Evolutionary conservation across 768 basidiomycete genomes (phyloP).

Genomic region (Suillus americanus): DNA sequence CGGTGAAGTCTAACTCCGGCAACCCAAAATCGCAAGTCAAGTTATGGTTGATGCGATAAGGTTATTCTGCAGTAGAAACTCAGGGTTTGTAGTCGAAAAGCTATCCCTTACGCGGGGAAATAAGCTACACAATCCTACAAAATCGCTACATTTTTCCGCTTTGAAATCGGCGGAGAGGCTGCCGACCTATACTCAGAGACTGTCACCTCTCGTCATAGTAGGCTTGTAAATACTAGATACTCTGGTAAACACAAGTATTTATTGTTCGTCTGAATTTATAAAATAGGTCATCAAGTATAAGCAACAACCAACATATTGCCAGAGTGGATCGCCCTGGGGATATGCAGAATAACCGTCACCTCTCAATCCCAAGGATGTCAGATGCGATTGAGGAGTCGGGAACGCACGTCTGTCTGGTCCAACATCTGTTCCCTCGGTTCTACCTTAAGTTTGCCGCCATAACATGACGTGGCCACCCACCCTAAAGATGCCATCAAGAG

Average conservation of each 20-base stretch:
- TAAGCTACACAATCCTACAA: background rate
- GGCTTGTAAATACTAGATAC: background rate
- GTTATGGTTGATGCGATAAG: background rate
- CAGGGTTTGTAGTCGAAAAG: background rate
- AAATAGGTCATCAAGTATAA: no score
- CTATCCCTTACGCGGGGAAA: background rate
- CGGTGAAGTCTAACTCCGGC: background rate
- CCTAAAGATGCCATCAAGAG: background rate
- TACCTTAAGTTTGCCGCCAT: background rate
- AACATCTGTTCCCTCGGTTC: background rate
- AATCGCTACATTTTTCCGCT: background rate
- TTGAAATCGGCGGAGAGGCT: background rate
- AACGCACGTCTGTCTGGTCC: background rate
- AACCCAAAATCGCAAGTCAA: background rate
- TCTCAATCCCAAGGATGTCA: background rate
- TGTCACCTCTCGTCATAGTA: background rate
- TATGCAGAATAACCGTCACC: background rate
- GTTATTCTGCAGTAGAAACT: background rate
- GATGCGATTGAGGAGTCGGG: background rate
- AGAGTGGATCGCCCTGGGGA: background rate
- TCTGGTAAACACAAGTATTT: background rate
- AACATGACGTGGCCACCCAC: background rate
- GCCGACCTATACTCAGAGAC: background rate
- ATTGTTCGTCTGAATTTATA: background rate
- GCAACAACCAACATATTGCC: no score